Evolutionary conservation across 805 yeast genomes (phyloP), one percentile per base, ranked within the genome.

Genomic region (Candida xiaguanensis): DNA sequence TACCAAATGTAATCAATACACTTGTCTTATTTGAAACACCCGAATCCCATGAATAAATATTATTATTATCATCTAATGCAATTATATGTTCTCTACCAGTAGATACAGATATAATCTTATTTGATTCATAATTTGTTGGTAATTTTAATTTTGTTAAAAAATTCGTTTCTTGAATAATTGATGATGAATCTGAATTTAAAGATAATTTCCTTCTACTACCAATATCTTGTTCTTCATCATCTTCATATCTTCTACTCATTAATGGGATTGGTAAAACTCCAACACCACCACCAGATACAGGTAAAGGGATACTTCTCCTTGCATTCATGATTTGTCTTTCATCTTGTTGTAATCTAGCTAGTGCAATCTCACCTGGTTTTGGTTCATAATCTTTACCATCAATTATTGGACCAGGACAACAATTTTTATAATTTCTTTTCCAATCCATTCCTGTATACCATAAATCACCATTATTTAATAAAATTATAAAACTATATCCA

Each of bases 51-150:
- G 78, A 67, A 71, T 78, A 81, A 1, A 84, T 43, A 4, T 61
- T 51, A 17, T 74, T 70, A 1, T 58, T 34, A 9, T 66, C 59
- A 45, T 80, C 85, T 33, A 82, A 55, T 0, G 81, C 89, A 11
- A 82, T 57, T 38, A 82, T 71, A 55, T 82, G 88, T 20, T 73
- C 62, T 45, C 91, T 58, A 0, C 91, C 91, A 31, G 85, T 73
- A 14, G 78, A 67, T 2, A 82, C 66, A 6, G 76, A 66, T 2
- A 70, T 51, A 35, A 82, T 65, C 34, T 61, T 63, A 2, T 58
- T 43, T 3, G 11, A 20, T 9, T 56, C 46, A 12, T 14, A 15
- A 7, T 12, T 18, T 3, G 49, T 40, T 2, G 56, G 65, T 13
- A 48, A 26, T 4, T 45, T 36, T 38, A 53, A 44, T 42, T 43